Percentiles rank a stretch among this genome's conserved stretches.
These are phyloP conservation scores for Aureobasidium sp. DNA, from an alignment of 2,329 filamentous ascomycete genomes.

Conservation along the genomic window DNA sequence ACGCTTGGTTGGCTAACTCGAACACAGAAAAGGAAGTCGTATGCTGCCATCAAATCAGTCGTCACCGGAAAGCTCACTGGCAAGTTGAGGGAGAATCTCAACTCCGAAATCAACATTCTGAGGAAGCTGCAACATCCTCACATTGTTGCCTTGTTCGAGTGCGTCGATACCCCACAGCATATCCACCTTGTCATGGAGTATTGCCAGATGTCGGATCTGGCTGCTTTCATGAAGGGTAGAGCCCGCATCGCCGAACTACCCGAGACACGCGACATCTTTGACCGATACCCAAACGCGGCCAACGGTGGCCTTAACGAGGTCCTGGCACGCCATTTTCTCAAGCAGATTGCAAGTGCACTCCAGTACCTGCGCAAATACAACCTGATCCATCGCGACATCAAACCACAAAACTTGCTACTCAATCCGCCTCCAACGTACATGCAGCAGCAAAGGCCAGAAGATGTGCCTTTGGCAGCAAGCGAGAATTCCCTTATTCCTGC, in stretches of 20 bases:
- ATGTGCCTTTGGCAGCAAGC: constrained; percentile 68
- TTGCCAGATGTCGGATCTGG: constrained; percentile 89
- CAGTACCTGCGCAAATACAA: constrained; percentile 79
- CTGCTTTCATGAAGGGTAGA: constrained; percentile 92
- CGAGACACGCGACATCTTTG: constrained; percentile 80
- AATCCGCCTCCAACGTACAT: constrained; percentile 72
- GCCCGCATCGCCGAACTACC: constrained; percentile 72
- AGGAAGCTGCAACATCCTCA: constrained; percentile 91
- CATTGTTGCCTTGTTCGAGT: constrained; percentile 93
- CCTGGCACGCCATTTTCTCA: constrained; percentile 90
- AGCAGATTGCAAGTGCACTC: constrained; percentile 87
- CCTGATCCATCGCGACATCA: constrained; percentile 93
- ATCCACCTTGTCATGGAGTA: constrained; percentile 99
- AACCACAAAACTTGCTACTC: constrained; percentile 90
- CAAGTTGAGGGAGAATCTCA: constrained; percentile 94
- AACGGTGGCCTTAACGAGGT: constrained; percentile 91
- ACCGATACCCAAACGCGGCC: constrained; percentile 79
- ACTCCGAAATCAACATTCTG: constrained; percentile 91
- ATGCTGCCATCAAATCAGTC: constrained; percentile 95
- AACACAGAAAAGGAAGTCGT: constrained; percentile 61
- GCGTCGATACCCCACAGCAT: constrained; percentile 75
- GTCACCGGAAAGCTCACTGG: constrained; percentile 84
- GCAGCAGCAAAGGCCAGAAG: constrained; percentile 52
- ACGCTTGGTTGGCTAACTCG: background rate
- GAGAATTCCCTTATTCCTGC: constrained; percentile 74